Percentiles rank a stretch among this genome's conserved stretches.
Evolutionary conservation across 345 rosid genomes (phyloP).

Genomic region (Populus pruinosa): DNA sequence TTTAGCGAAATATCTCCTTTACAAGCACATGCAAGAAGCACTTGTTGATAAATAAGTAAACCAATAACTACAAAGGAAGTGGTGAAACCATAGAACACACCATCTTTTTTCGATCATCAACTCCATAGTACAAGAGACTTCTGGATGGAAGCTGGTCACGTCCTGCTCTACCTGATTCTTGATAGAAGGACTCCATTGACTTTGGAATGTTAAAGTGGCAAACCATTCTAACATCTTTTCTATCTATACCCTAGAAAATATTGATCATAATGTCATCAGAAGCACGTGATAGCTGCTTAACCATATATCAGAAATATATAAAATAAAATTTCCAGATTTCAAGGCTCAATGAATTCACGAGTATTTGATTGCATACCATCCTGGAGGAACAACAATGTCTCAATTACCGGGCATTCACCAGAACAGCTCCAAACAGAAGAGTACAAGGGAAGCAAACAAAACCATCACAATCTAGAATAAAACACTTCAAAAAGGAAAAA

Average conservation of each 20-base stretch:
- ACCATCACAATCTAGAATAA: slow-evolving; percentile 31
- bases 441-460: slow-evolving; percentile 24
- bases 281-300: slow-evolving; percentile 3
- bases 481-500: slow-evolving; percentile 7
- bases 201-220: slow-evolving; percentile 91
- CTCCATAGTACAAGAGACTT: slow-evolving; percentile 88
- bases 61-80: neutral
- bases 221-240: slow-evolving; percentile 92
- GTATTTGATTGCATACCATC: slow-evolving; percentile 61
- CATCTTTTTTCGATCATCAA: slow-evolving; percentile 84
- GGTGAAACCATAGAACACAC: slow-evolving; percentile 35
- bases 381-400: slow-evolving; percentile 53
- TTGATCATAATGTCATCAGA: slow-evolving; percentile 21
- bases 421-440: slow-evolving; percentile 53
- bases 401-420: slow-evolving; percentile 28
- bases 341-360: slow-evolving; percentile 8
- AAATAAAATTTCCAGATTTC: neutral
- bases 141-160: slow-evolving; percentile 83
- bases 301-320: neutral
- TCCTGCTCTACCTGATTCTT: slow-evolving; percentile 99
- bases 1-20: slow-evolving; percentile 11
- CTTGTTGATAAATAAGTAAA: neutral
- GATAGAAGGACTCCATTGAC: slow-evolving; percentile 97
- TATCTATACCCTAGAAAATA: slow-evolving; percentile 74
- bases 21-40: neutral